Evolutionary conservation across 2,329 filamentous ascomycete genomes (phyloP).

Genomic region (Didymella pomorum): DNA sequence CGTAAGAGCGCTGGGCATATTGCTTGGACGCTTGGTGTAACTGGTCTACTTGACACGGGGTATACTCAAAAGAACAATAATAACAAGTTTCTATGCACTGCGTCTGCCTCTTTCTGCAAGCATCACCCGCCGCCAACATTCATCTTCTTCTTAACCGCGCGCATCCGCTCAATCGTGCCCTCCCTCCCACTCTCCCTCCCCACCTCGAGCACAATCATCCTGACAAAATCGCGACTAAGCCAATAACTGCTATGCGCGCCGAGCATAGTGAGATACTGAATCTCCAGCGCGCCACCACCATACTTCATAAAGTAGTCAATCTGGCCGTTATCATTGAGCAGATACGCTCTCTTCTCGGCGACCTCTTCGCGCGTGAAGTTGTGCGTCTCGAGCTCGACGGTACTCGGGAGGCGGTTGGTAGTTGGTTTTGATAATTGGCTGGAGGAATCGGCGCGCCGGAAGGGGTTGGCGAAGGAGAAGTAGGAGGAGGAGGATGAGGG

Average conservation of each 20-base stretch:
- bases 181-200: slow-evolving; percentile 75
- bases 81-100: no score
- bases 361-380: slow-evolving; percentile 93
- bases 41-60: neutral
- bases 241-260: slow-evolving; percentile 96
- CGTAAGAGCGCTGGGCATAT: neutral
- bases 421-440: slow-evolving; percentile 38
- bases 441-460: slow-evolving; percentile 43
- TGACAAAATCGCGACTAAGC: slow-evolving; percentile 85
- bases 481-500: slow-evolving; percentile 70
- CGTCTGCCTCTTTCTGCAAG: no score
- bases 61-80: neutral
- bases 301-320: slow-evolving; percentile 89
- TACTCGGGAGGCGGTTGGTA: slow-evolving; percentile 54
- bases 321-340: slow-evolving; percentile 96
- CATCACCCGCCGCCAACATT: slow-evolving; percentile 12
- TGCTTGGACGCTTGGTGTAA: neutral
- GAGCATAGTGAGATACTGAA: slow-evolving; percentile 97
- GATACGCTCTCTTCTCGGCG: slow-evolving; percentile 83
- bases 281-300: slow-evolving; percentile 85
- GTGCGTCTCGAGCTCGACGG: slow-evolving; percentile 91
- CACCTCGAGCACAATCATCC: slow-evolving; percentile 88
- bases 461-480: slow-evolving; percentile 53
- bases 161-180: slow-evolving; percentile 61
- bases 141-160: slow-evolving; percentile 62